Evolutionary conservation across 768 basidiomycete genomes (phyloP).

Genomic region (Termitomyces sp.): DNA sequence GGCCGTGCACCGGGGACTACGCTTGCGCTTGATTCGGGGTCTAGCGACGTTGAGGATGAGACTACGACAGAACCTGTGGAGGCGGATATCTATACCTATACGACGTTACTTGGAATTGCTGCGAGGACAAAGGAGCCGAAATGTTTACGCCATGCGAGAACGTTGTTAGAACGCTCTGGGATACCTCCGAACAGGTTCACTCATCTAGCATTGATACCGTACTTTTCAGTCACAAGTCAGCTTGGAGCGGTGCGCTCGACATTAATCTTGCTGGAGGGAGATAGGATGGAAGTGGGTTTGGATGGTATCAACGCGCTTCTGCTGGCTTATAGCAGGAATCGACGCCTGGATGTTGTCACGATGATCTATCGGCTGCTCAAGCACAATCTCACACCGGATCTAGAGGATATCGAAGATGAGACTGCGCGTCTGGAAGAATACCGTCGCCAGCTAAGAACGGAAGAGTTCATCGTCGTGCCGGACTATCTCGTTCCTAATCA

Average conservation of each 20-base stretch:
- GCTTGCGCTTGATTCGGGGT: slow-evolving; percentile 14
- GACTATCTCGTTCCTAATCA: slow-evolving; percentile 49
- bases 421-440: slow-evolving; percentile 22
- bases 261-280: slow-evolving; percentile 47
- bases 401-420: slow-evolving; percentile 27
- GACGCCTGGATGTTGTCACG: slow-evolving; percentile 50
- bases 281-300: slow-evolving; percentile 48
- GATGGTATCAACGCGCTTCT: slow-evolving; percentile 70
- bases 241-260: slow-evolving; percentile 53
- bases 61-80: slow-evolving; percentile 18
- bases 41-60: slow-evolving; percentile 11
- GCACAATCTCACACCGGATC: slow-evolving; percentile 41
- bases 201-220: slow-evolving; percentile 54
- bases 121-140: slow-evolving; percentile 40
- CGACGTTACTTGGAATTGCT: slow-evolving; percentile 63
- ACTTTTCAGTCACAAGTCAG: slow-evolving; percentile 45
- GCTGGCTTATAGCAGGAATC: slow-evolving; percentile 59
- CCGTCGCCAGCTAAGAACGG: slow-evolving; percentile 31
- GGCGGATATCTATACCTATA: slow-evolving; percentile 71
- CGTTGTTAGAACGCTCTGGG: slow-evolving; percentile 51
- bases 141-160: slow-evolving; percentile 47
- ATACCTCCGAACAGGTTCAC: slow-evolving; percentile 59
- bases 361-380: slow-evolving; percentile 65
- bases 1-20: slow-evolving; percentile 38
- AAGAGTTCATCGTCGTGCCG: slow-evolving; percentile 44